Evolutionary conservation across 176 grass and related monocot genomes (phyloP), one percentile per base, ranked within the genome.

Genomic region (Puya raimondii): DNA sequence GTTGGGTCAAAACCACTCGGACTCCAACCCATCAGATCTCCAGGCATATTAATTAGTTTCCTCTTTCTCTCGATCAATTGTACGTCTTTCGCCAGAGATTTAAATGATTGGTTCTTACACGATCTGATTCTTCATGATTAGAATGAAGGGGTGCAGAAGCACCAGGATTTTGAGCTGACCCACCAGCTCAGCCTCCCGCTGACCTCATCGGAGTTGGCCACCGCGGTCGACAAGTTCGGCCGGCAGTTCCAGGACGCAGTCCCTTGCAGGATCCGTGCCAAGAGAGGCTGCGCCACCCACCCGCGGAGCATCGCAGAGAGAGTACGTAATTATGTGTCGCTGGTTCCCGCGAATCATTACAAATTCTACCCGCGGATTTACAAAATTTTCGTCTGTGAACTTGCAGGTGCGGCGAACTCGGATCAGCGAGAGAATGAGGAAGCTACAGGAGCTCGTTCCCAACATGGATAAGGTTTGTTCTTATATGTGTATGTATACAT

Each of bases 361-460:
- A 17, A 18, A 61, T 61, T 61, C 56, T 61, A 61, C 56, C 16
- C 22, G 16, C 9, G 56, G 56, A 20, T n/a, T n/a, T n/a, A n/a
- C n/a, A n/a, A n/a, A 18, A 59, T 59, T 1, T 18, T 61, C 21
- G 0, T 9, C 14, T 16, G 9, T 54, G 63, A 10, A 50, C 47
- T 48, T 51, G 22, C 72, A 99, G 95, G 89, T 99, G 80, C 74
- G 95, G 74, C 91, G 95, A 80, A 99, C 95, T 4, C 83, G 78
- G 67, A 99, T 99, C 70, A 99, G 95, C 9, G 95, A 94, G 71
- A 91, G 95, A 86, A 99, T 99, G 80, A 68, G 87, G 64, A 99
- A 94, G 83, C 74, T 99, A 26, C 95, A 99, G 72, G 95, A 99
- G 7, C 82, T 99, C 59, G 95, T 99, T 63, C 95, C 95, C 0